A percentile compares a stretch with the other conserved stretches of the same genome.
Conservation (phyloP, 2,329 filamentous ascomycete species). For the Magnaporthiopsis incrustans region DNA sequence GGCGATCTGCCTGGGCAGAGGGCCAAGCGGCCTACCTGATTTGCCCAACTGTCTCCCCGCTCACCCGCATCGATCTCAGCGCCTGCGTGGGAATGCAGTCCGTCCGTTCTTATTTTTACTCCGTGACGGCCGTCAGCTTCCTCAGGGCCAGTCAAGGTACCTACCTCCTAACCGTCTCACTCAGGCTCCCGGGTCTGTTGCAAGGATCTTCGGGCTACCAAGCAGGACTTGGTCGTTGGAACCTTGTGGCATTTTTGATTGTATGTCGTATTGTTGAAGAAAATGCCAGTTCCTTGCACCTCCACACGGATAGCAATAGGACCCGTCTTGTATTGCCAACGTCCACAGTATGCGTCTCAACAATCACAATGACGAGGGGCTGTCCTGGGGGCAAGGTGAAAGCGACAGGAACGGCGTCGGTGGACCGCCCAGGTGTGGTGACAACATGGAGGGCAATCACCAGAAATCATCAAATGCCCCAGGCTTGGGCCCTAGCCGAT, state of each 20-base stretch:
- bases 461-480: background rate
- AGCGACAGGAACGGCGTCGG: background rate
- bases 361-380: no score
- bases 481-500: background rate
- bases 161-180: background rate
- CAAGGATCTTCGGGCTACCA: background rate
- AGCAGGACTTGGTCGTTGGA: background rate
- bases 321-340: no score
- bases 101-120: background rate
- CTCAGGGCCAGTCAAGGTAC: background rate
- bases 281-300: background rate
- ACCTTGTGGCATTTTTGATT: background rate
- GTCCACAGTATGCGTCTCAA: no score
- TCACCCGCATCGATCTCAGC: background rate
- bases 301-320: background rate
- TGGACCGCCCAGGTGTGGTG: background rate
- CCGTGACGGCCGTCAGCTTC: background rate
- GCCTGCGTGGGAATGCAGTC: background rate
- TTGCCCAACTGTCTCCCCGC: background rate
- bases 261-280: background rate
- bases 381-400: background rate
- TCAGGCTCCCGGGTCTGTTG: background rate
- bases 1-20: no score
- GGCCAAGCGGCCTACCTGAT: background rate
- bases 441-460: background rate